A percentile compares a stretch with the other conserved stretches of the same genome.
Conservation (phyloP, 495 filamentous ascomycete species). For the Niebla homalea region DNA sequence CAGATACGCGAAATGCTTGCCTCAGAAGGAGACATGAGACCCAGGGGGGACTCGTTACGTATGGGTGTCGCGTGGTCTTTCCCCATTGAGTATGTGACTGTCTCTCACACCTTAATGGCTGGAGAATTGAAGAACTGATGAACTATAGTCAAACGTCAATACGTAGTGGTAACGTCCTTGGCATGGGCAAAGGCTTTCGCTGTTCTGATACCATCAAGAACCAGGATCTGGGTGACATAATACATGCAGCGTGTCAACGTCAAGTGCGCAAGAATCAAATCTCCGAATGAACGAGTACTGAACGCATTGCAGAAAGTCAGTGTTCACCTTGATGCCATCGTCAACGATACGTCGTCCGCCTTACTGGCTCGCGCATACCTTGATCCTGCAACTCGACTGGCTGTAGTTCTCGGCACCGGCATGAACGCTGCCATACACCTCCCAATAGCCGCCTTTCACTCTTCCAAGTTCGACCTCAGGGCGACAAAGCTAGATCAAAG, state of each 20-base stretch:
- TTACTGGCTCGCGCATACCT: constrained; percentile 66
- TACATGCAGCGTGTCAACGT: constrained; percentile 42
- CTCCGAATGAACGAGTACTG: neutral
- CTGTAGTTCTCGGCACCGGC: constrained; percentile 74
- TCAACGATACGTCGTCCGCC: constrained; percentile 75
- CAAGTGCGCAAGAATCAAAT: constrained; percentile 14
- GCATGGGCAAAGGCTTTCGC: constrained; percentile 57
- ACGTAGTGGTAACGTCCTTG: constrained; percentile 40
- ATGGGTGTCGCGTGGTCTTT: constrained; percentile 61
- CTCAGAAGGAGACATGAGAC: neutral
- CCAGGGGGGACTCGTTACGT: constrained; percentile 30
- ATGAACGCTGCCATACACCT: constrained; percentile 71
- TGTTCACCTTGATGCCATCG: constrained; percentile 53
- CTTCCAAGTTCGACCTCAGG: constrained; percentile 42
- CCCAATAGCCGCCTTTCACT: constrained; percentile 48
- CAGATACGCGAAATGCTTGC: constrained; percentile 41
- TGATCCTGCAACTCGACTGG: constrained; percentile 50
- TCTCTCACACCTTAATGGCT: neutral
- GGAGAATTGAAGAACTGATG: constrained; percentile 8
- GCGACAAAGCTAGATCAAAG: constrained; percentile 34
- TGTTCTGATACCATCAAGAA: constrained; percentile 44
- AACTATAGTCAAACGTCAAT: constrained; percentile 38
- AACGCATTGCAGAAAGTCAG: constrained; percentile 24
- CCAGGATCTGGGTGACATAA: constrained; percentile 44
- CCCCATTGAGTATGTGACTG: constrained; percentile 42